A percentile compares a stretch with the other conserved stretches of the same genome.
Evolutionary conservation across 768 basidiomycete species (phyloP).

Genomic region (Trametopsis cervina): DNA sequence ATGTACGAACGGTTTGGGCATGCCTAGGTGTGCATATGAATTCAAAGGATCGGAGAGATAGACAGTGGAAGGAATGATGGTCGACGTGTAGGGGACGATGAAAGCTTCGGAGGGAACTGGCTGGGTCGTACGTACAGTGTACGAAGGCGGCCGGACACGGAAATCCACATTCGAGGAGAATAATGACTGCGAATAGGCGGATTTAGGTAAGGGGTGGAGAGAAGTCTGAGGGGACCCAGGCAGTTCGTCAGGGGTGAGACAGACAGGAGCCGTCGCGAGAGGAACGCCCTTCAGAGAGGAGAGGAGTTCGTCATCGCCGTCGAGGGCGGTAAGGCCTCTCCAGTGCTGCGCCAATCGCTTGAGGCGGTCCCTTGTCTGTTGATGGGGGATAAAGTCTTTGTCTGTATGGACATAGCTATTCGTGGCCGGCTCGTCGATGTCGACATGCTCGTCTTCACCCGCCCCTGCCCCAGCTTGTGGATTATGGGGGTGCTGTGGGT

Average conservation of each 20-base stretch:
- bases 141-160: constrained; percentile 47
- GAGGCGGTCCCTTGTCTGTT: constrained; percentile 41
- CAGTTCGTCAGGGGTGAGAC: constrained; percentile 24
- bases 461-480: constrained; percentile 6
- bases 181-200: constrained; percentile 27
- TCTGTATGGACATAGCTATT: constrained; percentile 39
- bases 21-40: constrained; percentile 76
- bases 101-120: constrained; percentile 48
- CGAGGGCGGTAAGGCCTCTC: constrained; percentile 61
- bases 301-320: constrained; percentile 13
- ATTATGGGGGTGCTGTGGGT: not conserved
- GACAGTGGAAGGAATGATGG: constrained; percentile 54
- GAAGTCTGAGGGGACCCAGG: constrained; percentile 22
- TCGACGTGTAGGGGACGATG: constrained; percentile 57
- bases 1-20: constrained; percentile 81
- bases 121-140: constrained; percentile 57
- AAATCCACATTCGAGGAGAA: constrained; percentile 30
- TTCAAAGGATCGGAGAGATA: constrained; percentile 82
- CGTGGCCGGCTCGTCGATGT: constrained; percentile 39
- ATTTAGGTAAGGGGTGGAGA: constrained; percentile 26
- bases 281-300: not conserved
- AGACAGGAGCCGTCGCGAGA: constrained; percentile 26
- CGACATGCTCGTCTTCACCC: constrained; percentile 39
- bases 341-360: constrained; percentile 55
- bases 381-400: constrained; percentile 37